Conservation (phyloP, 176 grass and related monocot genomes). For the Carex myosuroides region DNA sequence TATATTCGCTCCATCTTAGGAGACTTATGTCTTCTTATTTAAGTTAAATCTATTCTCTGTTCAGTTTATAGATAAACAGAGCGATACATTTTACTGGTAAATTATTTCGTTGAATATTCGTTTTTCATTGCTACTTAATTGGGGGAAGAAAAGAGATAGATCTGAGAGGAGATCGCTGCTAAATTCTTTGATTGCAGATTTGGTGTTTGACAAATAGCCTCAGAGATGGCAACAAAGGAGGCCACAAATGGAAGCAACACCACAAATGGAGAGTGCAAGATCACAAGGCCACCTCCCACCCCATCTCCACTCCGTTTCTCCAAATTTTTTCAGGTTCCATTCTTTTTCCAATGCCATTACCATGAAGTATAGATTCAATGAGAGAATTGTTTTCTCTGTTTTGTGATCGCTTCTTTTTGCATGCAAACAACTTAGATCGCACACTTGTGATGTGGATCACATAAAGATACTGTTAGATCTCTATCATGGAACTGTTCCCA, state of each 20-base stretch:
- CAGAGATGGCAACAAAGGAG: constrained; percentile 67
- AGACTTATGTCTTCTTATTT: neutral
- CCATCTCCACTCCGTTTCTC: constrained; percentile 97
- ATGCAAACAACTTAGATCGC: constrained; percentile 10
- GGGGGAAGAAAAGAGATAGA: constrained; percentile 7
- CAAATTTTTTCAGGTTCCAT: constrained; percentile 91
- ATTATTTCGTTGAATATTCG: constrained; percentile 10
- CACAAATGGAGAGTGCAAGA: constrained; percentile 48
- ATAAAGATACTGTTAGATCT: constrained; percentile 1
- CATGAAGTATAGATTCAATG: neutral
- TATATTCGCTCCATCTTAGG: constrained; percentile 22
- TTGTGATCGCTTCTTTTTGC: neutral
- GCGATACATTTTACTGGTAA: constrained; percentile 1
- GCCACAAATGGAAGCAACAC: constrained; percentile 35
- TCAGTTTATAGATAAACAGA: neutral
- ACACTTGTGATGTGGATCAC: neutral
- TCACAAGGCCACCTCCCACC: constrained; percentile 69
- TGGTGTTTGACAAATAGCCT: constrained; percentile 28
- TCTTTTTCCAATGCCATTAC: constrained; percentile 12
- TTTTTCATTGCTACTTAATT: constrained; percentile 6
- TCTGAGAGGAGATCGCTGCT: constrained; percentile 26
- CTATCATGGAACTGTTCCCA: neutral
- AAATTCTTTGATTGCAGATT: constrained; percentile 3
- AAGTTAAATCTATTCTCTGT: neutral
- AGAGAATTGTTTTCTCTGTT: neutral